A percentile compares a stretch with the other conserved stretches of the same genome.
Evolutionary conservation across 345 rosid genomes (phyloP).

Genomic region (Salix suchowensis): DNA sequence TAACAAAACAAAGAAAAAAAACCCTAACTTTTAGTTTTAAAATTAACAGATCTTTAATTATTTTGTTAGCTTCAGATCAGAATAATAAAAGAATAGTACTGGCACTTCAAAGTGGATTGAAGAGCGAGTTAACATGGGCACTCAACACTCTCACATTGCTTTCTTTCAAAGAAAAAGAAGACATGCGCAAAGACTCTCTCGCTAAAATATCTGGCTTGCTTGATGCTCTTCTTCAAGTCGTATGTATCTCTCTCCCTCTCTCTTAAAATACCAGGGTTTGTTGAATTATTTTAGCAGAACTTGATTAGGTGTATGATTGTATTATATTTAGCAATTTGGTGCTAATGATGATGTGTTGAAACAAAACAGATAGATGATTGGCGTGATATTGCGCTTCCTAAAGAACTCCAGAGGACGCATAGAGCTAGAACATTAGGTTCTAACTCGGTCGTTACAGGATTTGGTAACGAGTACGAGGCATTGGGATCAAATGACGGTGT

Average conservation of each 20-base stretch:
- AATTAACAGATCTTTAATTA: background rate
- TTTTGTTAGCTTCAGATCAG: conserved; percentile 52
- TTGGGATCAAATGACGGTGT: conserved; percentile 41
- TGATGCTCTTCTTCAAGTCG: conserved; percentile 90
- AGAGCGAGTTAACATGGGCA: conserved; percentile 96
- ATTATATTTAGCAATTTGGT: background rate
- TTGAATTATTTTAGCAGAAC: background rate
- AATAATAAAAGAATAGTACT: conserved; percentile 82
- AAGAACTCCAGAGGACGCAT: conserved; percentile 45
- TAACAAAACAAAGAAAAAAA: background rate
- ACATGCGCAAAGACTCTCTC: conserved; percentile 79
- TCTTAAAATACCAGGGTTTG: background rate
- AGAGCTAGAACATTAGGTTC: conserved; percentile 70
- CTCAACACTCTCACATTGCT: conserved; percentile 85
- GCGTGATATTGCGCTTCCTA: conserved; percentile 81
- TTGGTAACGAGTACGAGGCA: conserved; percentile 63
- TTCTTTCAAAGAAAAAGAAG: conserved; percentile 92
- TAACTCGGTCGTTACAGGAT: conserved; percentile 67
- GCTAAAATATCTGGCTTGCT: conserved; percentile 93
- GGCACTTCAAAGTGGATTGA: conserved; percentile 93
- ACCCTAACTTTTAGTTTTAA: background rate
- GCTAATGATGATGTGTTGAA: background rate
- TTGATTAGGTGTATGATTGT: background rate
- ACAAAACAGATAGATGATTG: conserved; percentile 85
- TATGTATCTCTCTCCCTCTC: conserved; percentile 28